A percentile compares a stretch with the other conserved stretches of the same genome.
These are phyloP conservation scores for Podila horticola DNA, from an alignment of 192 early-diverging fungal species.

Conservation along the genomic window DNA sequence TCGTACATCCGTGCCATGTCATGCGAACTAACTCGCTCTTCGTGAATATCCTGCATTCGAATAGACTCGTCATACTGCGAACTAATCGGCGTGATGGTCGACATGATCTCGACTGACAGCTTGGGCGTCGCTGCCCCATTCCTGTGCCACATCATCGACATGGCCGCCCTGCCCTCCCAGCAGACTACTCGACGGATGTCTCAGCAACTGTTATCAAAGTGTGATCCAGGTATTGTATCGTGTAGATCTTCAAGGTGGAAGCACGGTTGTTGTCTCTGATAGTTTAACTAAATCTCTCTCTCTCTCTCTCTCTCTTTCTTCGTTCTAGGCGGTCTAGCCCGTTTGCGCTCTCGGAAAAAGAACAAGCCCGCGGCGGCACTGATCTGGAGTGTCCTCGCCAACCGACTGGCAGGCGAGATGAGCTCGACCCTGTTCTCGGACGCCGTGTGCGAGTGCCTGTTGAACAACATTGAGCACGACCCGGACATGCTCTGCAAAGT, in stretches of 20 bases:
- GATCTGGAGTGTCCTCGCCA: conserved; percentile 64
- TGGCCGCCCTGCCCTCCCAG: conserved; percentile 65
- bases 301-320: background rate
- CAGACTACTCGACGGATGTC: conserved; percentile 56
- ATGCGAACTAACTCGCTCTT: background rate
- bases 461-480: conserved; percentile 53
- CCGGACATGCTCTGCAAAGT: conserved; percentile 57
- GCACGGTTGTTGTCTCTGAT: too few relatives aligned
- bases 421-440: conserved; percentile 57
- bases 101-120: conserved; percentile 54
- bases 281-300: too few relatives aligned
- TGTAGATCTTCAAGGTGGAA: background rate
- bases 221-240: conserved; percentile 34
- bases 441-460: conserved; percentile 55
- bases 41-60: background rate
- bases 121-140: conserved; percentile 58
- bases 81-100: conserved; percentile 56
- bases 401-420: conserved; percentile 65
- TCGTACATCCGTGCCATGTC: background rate
- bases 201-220: conserved; percentile 55
- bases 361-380: conserved; percentile 60
- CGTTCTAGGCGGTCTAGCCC: conserved; percentile 18
- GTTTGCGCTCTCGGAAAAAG: conserved; percentile 36
- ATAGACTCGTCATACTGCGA: conserved; percentile 55
- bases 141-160: conserved; percentile 66